A percentile compares a stretch with the other conserved stretches of the same genome.
phyloP scores from a whole-genome alignment of 129 eudicot genomes.

The Mikania micrantha region DNA sequence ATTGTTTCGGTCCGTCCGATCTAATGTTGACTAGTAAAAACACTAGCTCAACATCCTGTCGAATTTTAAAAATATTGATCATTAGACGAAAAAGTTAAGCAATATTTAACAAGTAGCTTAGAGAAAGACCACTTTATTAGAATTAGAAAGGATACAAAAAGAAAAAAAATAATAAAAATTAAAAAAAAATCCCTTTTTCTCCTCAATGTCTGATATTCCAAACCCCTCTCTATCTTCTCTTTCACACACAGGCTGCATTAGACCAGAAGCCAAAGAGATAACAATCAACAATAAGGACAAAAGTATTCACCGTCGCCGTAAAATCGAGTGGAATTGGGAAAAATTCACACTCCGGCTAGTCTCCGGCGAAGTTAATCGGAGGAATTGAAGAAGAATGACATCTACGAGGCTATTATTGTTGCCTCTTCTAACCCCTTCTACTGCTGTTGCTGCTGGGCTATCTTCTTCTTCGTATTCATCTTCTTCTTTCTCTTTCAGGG shows the following conservation, averaged over 20 bases:
- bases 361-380: constrained; percentile 16
- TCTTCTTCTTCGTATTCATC: constrained; percentile 7
- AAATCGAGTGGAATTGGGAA: neutral
- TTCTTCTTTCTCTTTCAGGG: constrained; percentile 20
- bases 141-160: constrained; percentile 14
- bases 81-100: no score
- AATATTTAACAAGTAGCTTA: neutral
- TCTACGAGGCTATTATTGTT: constrained; percentile 33
- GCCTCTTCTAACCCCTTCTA: no score
- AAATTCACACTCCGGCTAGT: constrained; percentile 8
- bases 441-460: constrained; percentile 6
- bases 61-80: no score
- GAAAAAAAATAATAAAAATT: neutral
- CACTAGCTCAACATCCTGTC: no score
- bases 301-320: constrained; percentile 1
- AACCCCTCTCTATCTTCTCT: constrained; percentile 8
- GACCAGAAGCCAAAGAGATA: neutral
- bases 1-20: no score
- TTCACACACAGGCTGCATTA: neutral
- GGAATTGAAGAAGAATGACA: constrained; percentile 17
- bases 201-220: constrained; percentile 22
- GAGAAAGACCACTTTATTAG: neutral
- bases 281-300: neutral
- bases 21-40: no score
- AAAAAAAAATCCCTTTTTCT: constrained; percentile 14